Base-by-base conservation (phyloP, 768 basidiomycete genomes). In the Sporobolomyces pararoseus region DNA sequence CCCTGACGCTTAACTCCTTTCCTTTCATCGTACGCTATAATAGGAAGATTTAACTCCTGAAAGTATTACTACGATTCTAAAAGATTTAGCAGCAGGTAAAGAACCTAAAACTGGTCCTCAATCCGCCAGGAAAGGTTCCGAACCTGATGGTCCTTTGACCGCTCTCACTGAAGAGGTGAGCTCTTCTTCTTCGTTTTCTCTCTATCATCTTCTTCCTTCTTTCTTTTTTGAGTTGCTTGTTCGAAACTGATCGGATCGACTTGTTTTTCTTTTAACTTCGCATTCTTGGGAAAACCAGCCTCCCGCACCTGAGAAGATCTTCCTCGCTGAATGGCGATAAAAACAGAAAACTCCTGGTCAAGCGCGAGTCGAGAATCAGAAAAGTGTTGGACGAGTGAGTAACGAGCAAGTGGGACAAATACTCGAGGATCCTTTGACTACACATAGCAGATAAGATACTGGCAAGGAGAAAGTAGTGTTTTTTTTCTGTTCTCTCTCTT, bases 101-200 rank as follows among this genome's bases (percentile, higher is more conserved):
- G 90, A 89, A 79, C 91, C 91, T 63, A 91, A 90, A 79, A 85
- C 91, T n/a, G 96, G 95, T 23, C 95, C 95, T 55, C 95, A 96
- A 78, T 44, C 47, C 9, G 32, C 2, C 16, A 51, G 73, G 27
- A 46, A 39, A 42, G 62, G 63, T 42, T 65, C 62, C 31, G 73
- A 74, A 69, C 69, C 69, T 9, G 25, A 65, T 31, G 70, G 66
- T 13, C 63, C 63, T 14, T 63, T 74, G n/a, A 74, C 73, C n/a
- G 46, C 69, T 17, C 54, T 74, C 34, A 65, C 37, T 35, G 42
- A 42, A 32, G 49, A 51, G 37, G 72, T 73, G 12, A 44, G 72
- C 34, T 12, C 23, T 13, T 21, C 3, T 34, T 17, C 14, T 9
- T 12, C 7, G 4, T n/a, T n/a, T n/a, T 39, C 7, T 35, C 44